A percentile compares a stretch with the other conserved stretches of the same genome.
Conservation (phyloP, 495 filamentous ascomycete species). For the Antarctomyces pellizariae region DNA sequence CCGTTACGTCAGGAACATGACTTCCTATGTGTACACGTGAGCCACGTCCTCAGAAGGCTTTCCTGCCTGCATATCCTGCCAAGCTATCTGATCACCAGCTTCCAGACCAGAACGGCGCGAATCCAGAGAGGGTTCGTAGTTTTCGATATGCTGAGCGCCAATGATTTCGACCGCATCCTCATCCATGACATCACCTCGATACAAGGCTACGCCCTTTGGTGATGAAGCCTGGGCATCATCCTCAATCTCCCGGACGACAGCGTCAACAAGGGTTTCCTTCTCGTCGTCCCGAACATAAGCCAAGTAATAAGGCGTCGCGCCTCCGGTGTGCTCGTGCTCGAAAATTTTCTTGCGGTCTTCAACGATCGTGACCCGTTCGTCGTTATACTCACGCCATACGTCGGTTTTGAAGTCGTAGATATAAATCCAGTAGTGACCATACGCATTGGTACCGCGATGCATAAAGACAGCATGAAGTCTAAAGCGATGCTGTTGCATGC, state of each 20-base stretch:
- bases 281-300: conserved; percentile 51
- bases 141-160: too few species aligned
- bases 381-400: conserved; percentile 88
- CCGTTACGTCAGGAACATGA: too few species aligned
- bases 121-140: too few species aligned
- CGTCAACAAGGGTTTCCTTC: conserved; percentile 35
- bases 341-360: conserved; percentile 39
- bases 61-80: too few species aligned
- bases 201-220: too few species aligned
- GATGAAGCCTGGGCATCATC: too few species aligned
- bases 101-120: too few species aligned
- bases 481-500: conserved; percentile 38
- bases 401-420: conserved; percentile 66
- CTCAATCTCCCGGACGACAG: conserved; percentile 10
- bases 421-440: conserved; percentile 94
- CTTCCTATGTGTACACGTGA: too few species aligned
- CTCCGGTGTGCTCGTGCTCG: conserved; percentile 29
- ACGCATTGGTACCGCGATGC: conserved; percentile 39
- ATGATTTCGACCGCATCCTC: too few species aligned
- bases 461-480: conserved; percentile 83
- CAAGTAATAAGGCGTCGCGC: conserved; percentile 68
- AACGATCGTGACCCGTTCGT: conserved; percentile 52
- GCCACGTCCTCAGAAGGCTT: too few species aligned
- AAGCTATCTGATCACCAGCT: too few species aligned
- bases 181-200: too few species aligned